Base-by-base conservation (phyloP, 2,329 filamentous ascomycete species). In the Fonsecaea pugnacius region DNA sequence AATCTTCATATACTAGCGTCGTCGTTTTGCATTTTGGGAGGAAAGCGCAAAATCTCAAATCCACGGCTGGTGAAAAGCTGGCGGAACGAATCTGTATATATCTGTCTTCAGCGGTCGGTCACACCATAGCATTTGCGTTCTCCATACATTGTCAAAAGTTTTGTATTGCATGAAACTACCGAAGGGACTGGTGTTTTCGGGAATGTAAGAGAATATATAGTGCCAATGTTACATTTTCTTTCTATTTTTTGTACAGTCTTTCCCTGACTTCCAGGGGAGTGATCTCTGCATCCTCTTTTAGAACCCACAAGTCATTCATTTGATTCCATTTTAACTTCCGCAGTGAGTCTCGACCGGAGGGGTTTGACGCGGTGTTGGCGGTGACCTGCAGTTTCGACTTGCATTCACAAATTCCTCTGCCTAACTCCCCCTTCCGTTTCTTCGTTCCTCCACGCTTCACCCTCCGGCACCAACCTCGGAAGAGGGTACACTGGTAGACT, bases 401-500 rank as follows among this genome's bases (percentile, higher is more conserved):
- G 43, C 21, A 48, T 48, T 48, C 43, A 48, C 43, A 48, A 14
- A 10, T 48, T 48, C 18, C 21, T 48, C 43, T 48, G 43, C 43
- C 10, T 18, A 48, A 27, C 43, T 48, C 16, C 43, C 43, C 18
- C 43, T 24, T 24, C 18, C 43, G 43, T 12, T 16, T 56, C 59
- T 16, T 62, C 38, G 27, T 59, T 59, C 7, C 46, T 32, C 57
- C 57, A 64, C 35, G 33, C 33, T 30, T 64, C 48, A 5, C 50
- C 36, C 33, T 51, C 54, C 10, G 56, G 62, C 14, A 51, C 56
- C 38, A 66, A 16, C 18, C 40, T 51, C 27, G 59, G 55, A 27
- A 59, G 38, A 10, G 85, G 85, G 3, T 78, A 80, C 16, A 86
- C 78, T 7, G 88, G 86, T 69, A 93, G 75, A 16, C 83, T 84